phyloP scores from a whole-genome alignment of 495 filamentous ascomycete genomes.

The Neurospora sp. region DNA sequence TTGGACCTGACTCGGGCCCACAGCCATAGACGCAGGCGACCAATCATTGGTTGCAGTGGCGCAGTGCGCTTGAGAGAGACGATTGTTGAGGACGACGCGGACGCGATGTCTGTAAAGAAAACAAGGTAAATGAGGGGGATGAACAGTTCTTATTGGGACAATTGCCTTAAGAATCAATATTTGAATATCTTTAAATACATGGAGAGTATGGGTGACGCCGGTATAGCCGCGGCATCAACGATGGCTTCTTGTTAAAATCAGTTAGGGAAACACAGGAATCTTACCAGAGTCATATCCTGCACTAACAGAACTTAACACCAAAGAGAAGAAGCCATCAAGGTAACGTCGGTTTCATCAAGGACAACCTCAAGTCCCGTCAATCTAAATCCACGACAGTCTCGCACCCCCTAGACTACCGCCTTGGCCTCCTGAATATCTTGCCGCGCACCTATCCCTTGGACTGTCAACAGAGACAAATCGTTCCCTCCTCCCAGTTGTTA shows the following conservation, averaged over 20 bases:
- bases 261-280: not conserved
- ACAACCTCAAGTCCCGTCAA: not conserved
- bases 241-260: fast-evolving
- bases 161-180: too few relatives aligned
- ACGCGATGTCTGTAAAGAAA: not conserved
- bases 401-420: not conserved
- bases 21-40: not conserved
- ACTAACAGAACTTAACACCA: not conserved
- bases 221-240: not conserved
- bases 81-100: not conserved
- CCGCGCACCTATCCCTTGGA: not conserved
- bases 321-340: not conserved
- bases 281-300: fast-evolving
- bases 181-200: too few relatives aligned
- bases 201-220: too few relatives aligned
- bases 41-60: not conserved
- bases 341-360: too few relatives aligned
- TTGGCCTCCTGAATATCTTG: fast-evolving
- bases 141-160: too few relatives aligned
- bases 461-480: not conserved
- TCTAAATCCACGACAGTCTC: not conserved
- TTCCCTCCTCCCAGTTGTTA: not conserved
- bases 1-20: not conserved
- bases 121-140: not conserved
- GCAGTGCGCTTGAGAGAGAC: not conserved